phyloP scores from a whole-genome alignment of 176 grass and related monocot species.

The Eleusine indica region DNA sequence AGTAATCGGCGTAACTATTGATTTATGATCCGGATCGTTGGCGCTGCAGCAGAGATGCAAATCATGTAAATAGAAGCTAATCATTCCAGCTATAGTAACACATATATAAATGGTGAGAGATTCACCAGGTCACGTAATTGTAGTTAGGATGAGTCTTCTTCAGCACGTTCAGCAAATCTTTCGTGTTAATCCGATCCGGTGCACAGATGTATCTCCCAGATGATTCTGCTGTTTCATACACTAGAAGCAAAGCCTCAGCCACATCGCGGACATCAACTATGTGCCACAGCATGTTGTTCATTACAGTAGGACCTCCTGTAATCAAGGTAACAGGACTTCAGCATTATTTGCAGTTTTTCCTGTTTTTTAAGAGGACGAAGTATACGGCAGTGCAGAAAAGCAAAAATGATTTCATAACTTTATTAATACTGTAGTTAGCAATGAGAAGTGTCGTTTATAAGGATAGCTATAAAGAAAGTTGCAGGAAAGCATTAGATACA shows the following conservation, averaged over 20 bases:
- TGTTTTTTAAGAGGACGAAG: neutral
- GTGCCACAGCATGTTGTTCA: slow-evolving; percentile 40
- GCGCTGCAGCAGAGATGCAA: slow-evolving; percentile 1
- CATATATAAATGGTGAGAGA: neutral
- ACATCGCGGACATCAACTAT: slow-evolving; percentile 63
- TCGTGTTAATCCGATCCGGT: slow-evolving; percentile 10
- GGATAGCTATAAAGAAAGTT: neutral
- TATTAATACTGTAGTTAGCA: neutral
- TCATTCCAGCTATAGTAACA: neutral
- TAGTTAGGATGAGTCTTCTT: slow-evolving; percentile 47
- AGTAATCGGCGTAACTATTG: neutral
- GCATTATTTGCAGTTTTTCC: neutral
- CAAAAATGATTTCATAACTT: neutral
- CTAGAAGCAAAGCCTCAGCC: slow-evolving; percentile 49
- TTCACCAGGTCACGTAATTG: slow-evolving; percentile 28
- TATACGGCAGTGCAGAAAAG: neutral
- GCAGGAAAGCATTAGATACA: neutral
- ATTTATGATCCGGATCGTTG: neutral
- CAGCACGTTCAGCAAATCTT: slow-evolving; percentile 39
- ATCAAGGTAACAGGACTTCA: neutral
- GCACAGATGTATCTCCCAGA: slow-evolving; percentile 50
- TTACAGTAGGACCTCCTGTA: slow-evolving; percentile 42
- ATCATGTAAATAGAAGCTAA: neutral
- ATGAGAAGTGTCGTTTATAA: neutral
- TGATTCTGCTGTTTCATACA: slow-evolving; percentile 44